Evolutionary conservation across 306 rosid genomes (phyloP).

Genomic region (Macrotyloma uniflorum): DNA sequence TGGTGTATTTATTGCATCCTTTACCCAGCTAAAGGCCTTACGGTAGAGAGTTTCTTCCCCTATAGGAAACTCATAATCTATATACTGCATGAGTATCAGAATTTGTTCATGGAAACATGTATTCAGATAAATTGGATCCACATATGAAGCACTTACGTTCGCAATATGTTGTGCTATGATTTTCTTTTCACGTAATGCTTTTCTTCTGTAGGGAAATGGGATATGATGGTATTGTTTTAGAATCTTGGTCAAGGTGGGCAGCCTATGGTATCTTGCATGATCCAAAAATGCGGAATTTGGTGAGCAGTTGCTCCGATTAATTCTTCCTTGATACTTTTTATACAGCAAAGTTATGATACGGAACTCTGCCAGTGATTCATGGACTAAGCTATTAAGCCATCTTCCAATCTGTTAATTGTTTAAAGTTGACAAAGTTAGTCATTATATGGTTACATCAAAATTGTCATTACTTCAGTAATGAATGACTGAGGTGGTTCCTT

Average conservation of each 20-base stretch:
- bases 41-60: not conserved
- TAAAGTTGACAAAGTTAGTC: not conserved
- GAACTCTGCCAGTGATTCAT: constrained; percentile 21
- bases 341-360: not conserved
- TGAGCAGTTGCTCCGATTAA: constrained; percentile 42
- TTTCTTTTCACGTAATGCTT: constrained; percentile 12
- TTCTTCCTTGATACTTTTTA: not conserved
- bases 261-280: constrained; percentile 80
- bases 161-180: constrained; percentile 30
- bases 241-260: constrained; percentile 99
- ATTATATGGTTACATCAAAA: not conserved
- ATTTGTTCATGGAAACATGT: not conserved
- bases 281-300: constrained; percentile 72
- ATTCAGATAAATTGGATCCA: constrained; percentile 3
- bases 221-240: constrained; percentile 91
- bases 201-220: constrained; percentile 79
- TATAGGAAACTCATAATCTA: constrained; percentile 3
- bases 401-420: constrained; percentile 9
- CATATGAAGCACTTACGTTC: constrained; percentile 2
- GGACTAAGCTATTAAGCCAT: constrained; percentile 2
- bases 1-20: constrained; percentile 4
- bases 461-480: not conserved
- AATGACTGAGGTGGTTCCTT: too few relatives aligned
- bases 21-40: constrained; percentile 18
- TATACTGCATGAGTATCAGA: constrained; percentile 12